Base-by-base conservation (phyloP, 148 eudicot species). In the Rhododendron williamsianum region DNA sequence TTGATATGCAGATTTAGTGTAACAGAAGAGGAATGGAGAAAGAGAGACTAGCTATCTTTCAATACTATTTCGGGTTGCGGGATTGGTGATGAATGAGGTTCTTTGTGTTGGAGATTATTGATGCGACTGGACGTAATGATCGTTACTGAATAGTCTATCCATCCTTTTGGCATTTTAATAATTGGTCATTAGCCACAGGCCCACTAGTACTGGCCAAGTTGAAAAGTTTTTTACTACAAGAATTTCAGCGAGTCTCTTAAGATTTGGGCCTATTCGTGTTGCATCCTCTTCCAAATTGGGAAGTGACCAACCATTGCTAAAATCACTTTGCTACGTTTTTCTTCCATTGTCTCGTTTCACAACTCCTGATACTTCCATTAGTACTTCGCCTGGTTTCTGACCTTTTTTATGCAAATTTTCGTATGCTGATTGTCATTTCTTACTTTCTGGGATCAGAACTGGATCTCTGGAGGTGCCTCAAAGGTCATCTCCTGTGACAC, bases 381-480 rank as follows among this genome's bases (percentile, higher is more conserved):
- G 6, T 71, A 27, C 18, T 71, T 52, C 36, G 16, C 45, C 43
- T 52, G 36, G 45, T 19, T 80, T 80, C n/a, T 1, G 23, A 30
- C 8, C 18, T 71, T 45, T 45, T 48, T 49, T 46, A 30, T 30
- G 78, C 63, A 65, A 63, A 15, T 27, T 52, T 80, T 81, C 13
- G 21, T 35, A 18, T 85, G 43, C 51, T 86, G 18, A 45, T 86
- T 73, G 36, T 11, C 19, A 81, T 36, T 74, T 5, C 56, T 54
- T 77, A 30, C 30, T 71, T 84, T 36, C 85, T 87, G 81, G 67
- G 80, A 79, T 82, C 89, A 94, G 91, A 87, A 90, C 89, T 86
- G 89, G 90, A 45, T 90, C 93, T 82, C 86, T 81, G 82, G 95
- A 93, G 52, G 90, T 89, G 86, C 89, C 94, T 46, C 93, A 91